Conservation (phyloP, 2,329 filamentous ascomycete genomes). For the Annulohypoxylon truncatum region DNA sequence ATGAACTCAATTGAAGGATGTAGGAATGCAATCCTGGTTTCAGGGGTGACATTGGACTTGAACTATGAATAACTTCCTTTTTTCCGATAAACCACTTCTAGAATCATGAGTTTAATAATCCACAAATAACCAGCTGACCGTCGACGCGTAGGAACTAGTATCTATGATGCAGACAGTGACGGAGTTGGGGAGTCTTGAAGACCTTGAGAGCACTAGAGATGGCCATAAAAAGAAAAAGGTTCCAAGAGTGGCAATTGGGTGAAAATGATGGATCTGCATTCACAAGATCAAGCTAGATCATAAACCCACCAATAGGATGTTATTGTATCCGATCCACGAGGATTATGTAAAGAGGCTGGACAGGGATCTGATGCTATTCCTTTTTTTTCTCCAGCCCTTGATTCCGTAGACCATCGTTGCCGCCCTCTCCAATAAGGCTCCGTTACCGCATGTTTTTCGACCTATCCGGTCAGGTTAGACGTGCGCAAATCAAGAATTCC, state of each 20-base stretch:
- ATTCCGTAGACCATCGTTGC: constrained; percentile 4
- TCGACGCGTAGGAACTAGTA: neutral
- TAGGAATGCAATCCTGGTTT: neutral
- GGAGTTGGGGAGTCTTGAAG: neutral
- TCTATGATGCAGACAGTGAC: neutral
- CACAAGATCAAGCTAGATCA: constrained; percentile 35
- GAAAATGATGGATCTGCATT: constrained; percentile 15
- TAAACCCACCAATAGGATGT: constrained; percentile 30
- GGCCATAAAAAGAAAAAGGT: neutral
- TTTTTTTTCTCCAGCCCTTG: constrained; percentile 24
- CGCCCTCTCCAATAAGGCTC: neutral
- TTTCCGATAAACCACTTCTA: neutral
- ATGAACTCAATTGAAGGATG: neutral
- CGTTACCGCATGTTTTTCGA: constrained; percentile 19
- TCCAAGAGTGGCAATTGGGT: constrained; percentile 5
- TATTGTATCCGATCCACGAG: constrained; percentile 21
- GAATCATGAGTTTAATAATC: neutral
- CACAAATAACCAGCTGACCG: neutral
- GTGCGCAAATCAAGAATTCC: constrained; percentile 1
- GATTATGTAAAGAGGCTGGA: constrained; percentile 22
- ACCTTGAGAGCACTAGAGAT: neutral
- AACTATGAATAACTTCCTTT: neutral
- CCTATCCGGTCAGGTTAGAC: neutral
- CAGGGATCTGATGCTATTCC: constrained; percentile 21
- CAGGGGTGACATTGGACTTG: neutral